Percentiles rank a stretch among this genome's conserved stretches.
Conservation (phyloP, 345 rosid genomes). For the Toxicodendron radicans region DNA sequence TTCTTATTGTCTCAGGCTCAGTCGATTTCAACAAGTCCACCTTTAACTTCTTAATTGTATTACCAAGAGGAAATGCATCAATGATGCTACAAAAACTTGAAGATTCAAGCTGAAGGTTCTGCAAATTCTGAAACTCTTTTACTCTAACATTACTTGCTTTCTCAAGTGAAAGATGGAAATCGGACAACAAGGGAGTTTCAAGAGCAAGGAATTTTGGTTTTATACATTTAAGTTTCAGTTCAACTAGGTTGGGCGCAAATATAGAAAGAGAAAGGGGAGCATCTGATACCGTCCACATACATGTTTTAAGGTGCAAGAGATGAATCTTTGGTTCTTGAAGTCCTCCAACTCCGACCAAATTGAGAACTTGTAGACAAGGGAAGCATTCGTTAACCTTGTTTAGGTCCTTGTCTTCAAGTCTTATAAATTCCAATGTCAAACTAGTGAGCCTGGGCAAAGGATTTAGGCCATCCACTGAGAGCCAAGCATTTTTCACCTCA, state of each 20-base stretch:
- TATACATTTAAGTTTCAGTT: slow-evolving; percentile 54
- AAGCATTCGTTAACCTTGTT: slow-evolving; percentile 55
- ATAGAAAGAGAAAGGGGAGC: slow-evolving; percentile 61
- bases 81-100: slow-evolving; percentile 40
- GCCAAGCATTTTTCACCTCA: slow-evolving; percentile 78
- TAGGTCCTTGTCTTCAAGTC: slow-evolving; percentile 76
- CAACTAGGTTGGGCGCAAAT: slow-evolving; percentile 57
- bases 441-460: slow-evolving; percentile 55
- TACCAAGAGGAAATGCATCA: slow-evolving; percentile 32
- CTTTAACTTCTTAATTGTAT: slow-evolving; percentile 44
- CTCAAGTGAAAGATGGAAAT: slow-evolving; percentile 55
- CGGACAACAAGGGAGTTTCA: slow-evolving; percentile 54
- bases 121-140: slow-evolving; percentile 37
- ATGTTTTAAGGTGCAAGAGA: slow-evolving; percentile 48
- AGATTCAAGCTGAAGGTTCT: slow-evolving; percentile 49
- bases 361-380: slow-evolving; percentile 56
- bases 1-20: slow-evolving; percentile 27
- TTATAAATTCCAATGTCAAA: slow-evolving; percentile 63
- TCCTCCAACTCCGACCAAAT: slow-evolving; percentile 80
- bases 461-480: slow-evolving; percentile 57
- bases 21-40: slow-evolving; percentile 37
- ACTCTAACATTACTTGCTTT: slow-evolving; percentile 36
- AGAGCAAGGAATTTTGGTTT: slow-evolving; percentile 59
- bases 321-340: slow-evolving; percentile 61
- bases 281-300: slow-evolving; percentile 69